A percentile compares a stretch with the other conserved stretches of the same genome.
These are phyloP conservation scores for Plasmodium relictum DNA, from an alignment of 169 alveolate species.

Conservation along the genomic window DNA sequence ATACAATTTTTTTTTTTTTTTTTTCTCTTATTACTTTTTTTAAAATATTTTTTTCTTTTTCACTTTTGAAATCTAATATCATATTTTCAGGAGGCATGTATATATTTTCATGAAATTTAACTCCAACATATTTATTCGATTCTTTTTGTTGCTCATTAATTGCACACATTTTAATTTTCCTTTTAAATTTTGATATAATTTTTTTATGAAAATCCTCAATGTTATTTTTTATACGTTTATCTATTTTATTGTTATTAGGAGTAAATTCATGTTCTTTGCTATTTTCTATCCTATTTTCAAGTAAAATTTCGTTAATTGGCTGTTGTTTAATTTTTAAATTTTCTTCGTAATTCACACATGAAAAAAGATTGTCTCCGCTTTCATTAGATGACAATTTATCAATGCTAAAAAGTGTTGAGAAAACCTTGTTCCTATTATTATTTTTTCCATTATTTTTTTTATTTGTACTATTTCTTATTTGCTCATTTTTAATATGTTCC, in stretches of 20 bases:
- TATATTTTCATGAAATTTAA: constrained; percentile 18
- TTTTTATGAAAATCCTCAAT: constrained; percentile 18
- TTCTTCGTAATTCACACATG: constrained; percentile 34
- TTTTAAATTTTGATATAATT: constrained; percentile 54
- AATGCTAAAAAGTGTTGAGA: constrained; percentile 28
- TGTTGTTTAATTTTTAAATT: constrained; percentile 46
- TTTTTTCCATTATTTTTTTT: neutral
- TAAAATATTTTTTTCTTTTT: constrained; percentile 23
- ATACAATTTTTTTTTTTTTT: constrained; percentile 52
- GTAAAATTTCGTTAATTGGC: constrained; percentile 41
- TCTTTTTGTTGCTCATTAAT: constrained; percentile 28
- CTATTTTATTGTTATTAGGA: constrained; percentile 13
- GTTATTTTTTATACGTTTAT: constrained; percentile 20
- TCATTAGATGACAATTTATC: neutral
- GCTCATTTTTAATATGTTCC: too few relatives aligned
- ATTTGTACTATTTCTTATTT: too few relatives aligned
- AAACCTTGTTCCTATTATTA: constrained; percentile 4
- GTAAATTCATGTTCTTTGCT: constrained; percentile 43
- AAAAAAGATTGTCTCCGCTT: neutral
- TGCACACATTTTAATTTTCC: constrained; percentile 63
- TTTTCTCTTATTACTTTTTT: constrained; percentile 48
- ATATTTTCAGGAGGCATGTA: constrained; percentile 67
- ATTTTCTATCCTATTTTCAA: constrained; percentile 64
- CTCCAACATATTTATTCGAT: constrained; percentile 4
- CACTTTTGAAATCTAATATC: constrained; percentile 16